Evolutionary conservation across 2,329 filamentous ascomycete genomes (phyloP), one percentile per base, ranked within the genome.

Genomic region (Tolypocladium ovalisporum): DNA sequence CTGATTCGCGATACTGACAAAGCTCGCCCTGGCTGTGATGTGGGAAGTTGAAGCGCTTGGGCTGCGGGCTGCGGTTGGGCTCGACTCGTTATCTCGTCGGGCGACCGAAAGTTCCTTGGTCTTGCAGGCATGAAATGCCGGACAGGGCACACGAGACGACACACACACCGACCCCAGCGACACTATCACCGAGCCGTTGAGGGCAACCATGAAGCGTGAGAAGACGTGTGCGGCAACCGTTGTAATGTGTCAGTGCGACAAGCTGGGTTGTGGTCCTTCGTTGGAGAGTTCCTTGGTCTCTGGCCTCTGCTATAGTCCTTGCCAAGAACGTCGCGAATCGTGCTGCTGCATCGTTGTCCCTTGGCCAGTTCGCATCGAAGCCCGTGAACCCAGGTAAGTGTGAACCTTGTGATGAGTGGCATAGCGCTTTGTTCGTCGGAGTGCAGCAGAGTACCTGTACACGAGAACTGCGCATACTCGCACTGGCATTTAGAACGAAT

Each of bases 271-370:
- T 27, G 54, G 34, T n/a, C 1, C 24, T 19, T 19, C 19, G 9
- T 49, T 29, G 44, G 44, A 32, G 19, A 49, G 19, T 29, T 51
- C 7, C 15, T 32, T 29, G 24, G 13, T 6, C n/a, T n/a, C n/a
- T n/a, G n/a, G n/a, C n/a, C n/a, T 7, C 42, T 49, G 6, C 8
- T n/a, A 4, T 13, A n/a, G 17, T 32, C 27, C 9, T n/a, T n/a
- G 27, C 27, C 44, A 32, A 15, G n/a, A 12, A 51, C 34, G 19
- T 51, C 47, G 42, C 17, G 24, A 34, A 57, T 57, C 54, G 55
- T 56, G 55, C 57, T 54, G 55, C 34, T 12, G n/a, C 15, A 53
- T 40, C 47, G 53, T 47, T 57, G 52, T 49, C 44, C 49, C 53
- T 59, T 54, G 55, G 54, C 53, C 39, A 36, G 39, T 47, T 54